These are phyloP conservation scores for Colletotrichum karsti DNA, from an alignment of 2,329 filamentous ascomycete genomes.

Conservation along the genomic window DNA sequence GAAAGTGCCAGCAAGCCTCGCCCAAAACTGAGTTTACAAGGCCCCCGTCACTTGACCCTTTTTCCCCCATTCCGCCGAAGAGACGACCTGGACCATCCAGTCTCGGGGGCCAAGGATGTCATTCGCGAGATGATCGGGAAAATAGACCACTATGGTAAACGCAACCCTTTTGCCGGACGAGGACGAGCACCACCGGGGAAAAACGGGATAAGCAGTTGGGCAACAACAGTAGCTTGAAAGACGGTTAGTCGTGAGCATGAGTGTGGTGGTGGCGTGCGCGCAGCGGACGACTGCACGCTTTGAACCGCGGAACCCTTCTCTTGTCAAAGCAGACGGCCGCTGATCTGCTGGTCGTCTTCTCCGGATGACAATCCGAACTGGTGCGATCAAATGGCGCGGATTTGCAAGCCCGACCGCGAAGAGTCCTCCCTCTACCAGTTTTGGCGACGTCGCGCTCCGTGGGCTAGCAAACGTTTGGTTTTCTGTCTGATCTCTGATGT, in stretches of 20 bases:
- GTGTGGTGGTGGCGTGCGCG: conserved; percentile 7
- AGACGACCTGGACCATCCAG: not conserved
- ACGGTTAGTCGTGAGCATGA: not conserved
- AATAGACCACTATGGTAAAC: not conserved
- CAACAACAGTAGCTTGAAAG: not conserved
- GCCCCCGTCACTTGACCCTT: conserved; percentile 18
- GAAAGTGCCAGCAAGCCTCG: conserved; percentile 10
- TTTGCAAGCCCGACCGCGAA: not conserved
- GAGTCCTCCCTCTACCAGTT: not conserved
- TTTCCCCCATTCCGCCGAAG: not conserved
- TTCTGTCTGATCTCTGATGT: conserved; percentile 23
- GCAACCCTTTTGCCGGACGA: not conserved
- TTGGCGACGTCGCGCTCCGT: not conserved
- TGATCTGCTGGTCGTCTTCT: not conserved
- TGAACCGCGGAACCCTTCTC: conserved; percentile 15
- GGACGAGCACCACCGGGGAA: not conserved
- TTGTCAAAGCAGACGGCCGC: conserved; percentile 20
- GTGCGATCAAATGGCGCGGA: not conserved
- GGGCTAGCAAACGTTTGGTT: conserved; percentile 13
- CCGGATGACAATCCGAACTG: conserved; percentile 29
- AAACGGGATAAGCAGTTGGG: not conserved
- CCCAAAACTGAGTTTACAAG: conserved; percentile 18
- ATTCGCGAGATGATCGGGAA: not conserved
- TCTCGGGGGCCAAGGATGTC: not conserved
- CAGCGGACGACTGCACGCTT: conserved; percentile 16